Conservation (phyloP, 176 grass and related monocot genomes). For the Metroxylon sagu region DNA sequence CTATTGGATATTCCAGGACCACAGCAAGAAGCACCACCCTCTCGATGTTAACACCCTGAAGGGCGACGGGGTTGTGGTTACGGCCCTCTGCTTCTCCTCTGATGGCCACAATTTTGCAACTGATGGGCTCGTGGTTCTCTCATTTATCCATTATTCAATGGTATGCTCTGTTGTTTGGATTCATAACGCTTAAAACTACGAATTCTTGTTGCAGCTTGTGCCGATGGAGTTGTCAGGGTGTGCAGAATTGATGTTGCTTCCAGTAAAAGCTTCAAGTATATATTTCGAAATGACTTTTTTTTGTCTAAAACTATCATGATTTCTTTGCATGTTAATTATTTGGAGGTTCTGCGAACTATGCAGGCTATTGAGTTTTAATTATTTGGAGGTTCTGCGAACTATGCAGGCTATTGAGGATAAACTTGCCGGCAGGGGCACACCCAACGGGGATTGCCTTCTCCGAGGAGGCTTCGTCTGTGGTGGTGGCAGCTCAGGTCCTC, state of each 20-base stretch:
- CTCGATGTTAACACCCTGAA: conserved; percentile 86
- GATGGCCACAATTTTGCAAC: conserved; percentile 66
- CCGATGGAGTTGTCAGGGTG: conserved; percentile 73
- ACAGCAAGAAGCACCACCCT: conserved; percentile 74
- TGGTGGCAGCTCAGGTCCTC: conserved; percentile 71
- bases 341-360: not conserved
- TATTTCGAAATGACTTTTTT: not conserved
- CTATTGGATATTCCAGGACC: conserved; percentile 30
- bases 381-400: not conserved
- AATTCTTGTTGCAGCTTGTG: conserved; percentile 45
- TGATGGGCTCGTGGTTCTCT: conserved; percentile 23
- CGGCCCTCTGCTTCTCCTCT: conserved; percentile 58
- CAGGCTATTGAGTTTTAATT: conserved; percentile 37
- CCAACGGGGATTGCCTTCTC: conserved; percentile 76
- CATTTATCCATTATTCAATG: too few relatives aligned
- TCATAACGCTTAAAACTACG: too few relatives aligned
- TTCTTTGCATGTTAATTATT: not conserved
- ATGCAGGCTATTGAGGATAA: conserved; percentile 66
- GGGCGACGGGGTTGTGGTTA: conserved; percentile 69
- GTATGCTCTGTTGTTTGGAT: too few relatives aligned
- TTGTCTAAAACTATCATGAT: too few relatives aligned
- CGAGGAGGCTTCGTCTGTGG: conserved; percentile 62
- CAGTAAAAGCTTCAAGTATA: conserved; percentile 97
- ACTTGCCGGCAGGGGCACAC: conserved; percentile 83
- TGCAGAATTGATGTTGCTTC: conserved; percentile 81